These are phyloP conservation scores for Aegilops umbellulata DNA, from an alignment of 176 grass and related monocot genomes.

Conservation along the genomic window DNA sequence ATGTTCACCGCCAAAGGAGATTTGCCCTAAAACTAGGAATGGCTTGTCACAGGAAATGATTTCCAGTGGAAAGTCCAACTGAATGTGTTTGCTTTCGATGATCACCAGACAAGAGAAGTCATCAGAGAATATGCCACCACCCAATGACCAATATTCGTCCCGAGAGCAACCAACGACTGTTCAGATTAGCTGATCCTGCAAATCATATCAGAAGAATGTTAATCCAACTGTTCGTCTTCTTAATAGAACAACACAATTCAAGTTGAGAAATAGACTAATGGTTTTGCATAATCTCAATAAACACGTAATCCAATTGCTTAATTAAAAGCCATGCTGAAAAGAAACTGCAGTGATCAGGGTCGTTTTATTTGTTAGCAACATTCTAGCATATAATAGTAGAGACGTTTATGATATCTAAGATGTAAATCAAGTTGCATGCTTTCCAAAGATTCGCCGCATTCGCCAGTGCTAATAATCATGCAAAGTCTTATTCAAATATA, in stretches of 20 bases:
- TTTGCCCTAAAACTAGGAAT: slow-evolving; percentile 40
- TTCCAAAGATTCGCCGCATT: background rate
- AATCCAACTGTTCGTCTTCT: slow-evolving; percentile 20
- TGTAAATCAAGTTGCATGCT: background rate
- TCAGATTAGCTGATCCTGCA: slow-evolving; percentile 40
- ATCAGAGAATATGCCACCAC: slow-evolving; percentile 30
- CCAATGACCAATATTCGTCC: slow-evolving; percentile 2
- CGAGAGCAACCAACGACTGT: slow-evolving; percentile 20
- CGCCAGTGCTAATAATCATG: background rate
- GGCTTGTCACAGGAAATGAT: slow-evolving; percentile 18
- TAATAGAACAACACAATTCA: slow-evolving; percentile 3
- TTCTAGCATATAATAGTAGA: background rate
- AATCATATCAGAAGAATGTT: slow-evolving; percentile 27
- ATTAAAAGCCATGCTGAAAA: slow-evolving; percentile 1
- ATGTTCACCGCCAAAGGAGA: slow-evolving; percentile 54
- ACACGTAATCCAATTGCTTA: background rate
- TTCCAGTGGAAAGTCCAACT: slow-evolving; percentile 15
- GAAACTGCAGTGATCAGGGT: background rate
- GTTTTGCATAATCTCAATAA: background rate
- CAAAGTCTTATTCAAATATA: background rate
- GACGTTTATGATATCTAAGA: slow-evolving; percentile 1
- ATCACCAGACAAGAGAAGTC: slow-evolving; percentile 13
- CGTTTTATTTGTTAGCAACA: background rate
- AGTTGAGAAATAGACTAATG: background rate
- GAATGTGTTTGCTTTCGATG: slow-evolving; percentile 9